phyloP scores from a whole-genome alignment of 1,284 basidiomycete genomes.

The Bondarzewia mesenterica region DNA sequence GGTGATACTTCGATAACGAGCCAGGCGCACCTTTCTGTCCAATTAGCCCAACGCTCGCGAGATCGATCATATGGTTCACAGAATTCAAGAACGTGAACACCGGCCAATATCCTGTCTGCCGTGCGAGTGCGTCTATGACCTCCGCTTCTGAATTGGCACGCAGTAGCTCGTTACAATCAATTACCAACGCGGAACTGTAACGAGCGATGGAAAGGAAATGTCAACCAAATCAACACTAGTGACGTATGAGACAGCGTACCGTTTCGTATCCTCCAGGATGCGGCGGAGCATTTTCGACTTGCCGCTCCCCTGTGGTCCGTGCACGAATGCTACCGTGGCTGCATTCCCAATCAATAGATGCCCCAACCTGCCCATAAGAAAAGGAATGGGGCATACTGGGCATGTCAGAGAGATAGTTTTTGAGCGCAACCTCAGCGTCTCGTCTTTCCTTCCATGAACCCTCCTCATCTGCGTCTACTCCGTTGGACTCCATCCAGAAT shows the following conservation, averaged over 20 bases:
- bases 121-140: constrained; percentile 64
- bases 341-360: constrained; percentile 2
- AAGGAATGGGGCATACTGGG: constrained; percentile 41
- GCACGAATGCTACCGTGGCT: constrained; percentile 73
- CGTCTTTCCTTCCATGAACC: constrained; percentile 77
- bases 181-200: constrained; percentile 58
- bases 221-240: neutral
- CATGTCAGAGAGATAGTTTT: constrained; percentile 64
- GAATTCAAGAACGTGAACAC: constrained; percentile 87
- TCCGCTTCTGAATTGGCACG: constrained; percentile 68
- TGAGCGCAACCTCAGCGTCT: constrained; percentile 66
- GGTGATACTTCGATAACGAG: too few species aligned
- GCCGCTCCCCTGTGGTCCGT: constrained; percentile 90
- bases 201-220: neutral
- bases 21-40: constrained; percentile 88
- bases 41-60: constrained; percentile 90
- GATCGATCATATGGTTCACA: constrained; percentile 80
- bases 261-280: constrained; percentile 49
- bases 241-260: constrained; percentile 32
- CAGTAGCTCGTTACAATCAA: constrained; percentile 78
- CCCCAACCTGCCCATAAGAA: neutral
- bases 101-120: constrained; percentile 87
- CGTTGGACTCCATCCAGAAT: constrained; percentile 22
- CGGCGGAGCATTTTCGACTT: constrained; percentile 69
- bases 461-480: constrained; percentile 16